phyloP scores from a whole-genome alignment of 2,329 filamentous ascomycete species.

The Plenodomus biglobosus region DNA sequence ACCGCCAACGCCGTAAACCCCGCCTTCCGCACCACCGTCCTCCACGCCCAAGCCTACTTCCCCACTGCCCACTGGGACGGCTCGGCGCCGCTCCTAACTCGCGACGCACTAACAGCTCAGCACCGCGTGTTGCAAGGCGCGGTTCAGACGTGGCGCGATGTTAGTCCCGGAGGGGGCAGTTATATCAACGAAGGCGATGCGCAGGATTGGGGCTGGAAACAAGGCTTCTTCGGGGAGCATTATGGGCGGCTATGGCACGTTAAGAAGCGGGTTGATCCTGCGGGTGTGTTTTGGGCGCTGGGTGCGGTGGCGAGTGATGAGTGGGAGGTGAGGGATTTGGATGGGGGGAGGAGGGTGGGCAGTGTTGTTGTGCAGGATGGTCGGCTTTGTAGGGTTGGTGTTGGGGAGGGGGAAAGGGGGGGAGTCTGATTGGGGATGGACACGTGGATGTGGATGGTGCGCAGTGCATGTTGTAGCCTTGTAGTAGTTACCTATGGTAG shows the following conservation, averaged over 20 bases:
- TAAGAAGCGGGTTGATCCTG: conserved; percentile 27
- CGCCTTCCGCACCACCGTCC: conserved; percentile 23
- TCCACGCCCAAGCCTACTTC: conserved; percentile 29
- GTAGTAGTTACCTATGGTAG: no score
- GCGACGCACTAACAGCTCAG: conserved; percentile 1
- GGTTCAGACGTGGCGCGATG: conserved; percentile 29
- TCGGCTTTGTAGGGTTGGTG: conserved; percentile 22
- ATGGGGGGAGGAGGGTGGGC: conserved; percentile 15
- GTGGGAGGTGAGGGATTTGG: conserved; percentile 25
- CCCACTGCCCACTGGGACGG: conserved; percentile 22
- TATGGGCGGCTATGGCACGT: conserved; percentile 24
- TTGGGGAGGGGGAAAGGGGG: neutral
- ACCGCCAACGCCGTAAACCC: conserved; percentile 27
- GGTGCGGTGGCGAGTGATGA: conserved; percentile 26
- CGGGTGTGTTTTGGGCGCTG: conserved; percentile 31
- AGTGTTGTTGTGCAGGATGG: conserved; percentile 30
- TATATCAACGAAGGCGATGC: conserved; percentile 37
- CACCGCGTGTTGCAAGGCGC: conserved; percentile 22
- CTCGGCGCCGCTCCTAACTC: neutral
- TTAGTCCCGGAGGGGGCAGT: conserved; percentile 21
- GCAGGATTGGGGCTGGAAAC: conserved; percentile 29
- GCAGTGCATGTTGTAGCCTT: no score
- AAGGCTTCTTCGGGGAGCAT: conserved; percentile 27
- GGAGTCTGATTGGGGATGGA: no score
- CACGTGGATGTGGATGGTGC: no score